Base-by-base conservation (phyloP, 1,284 basidiomycete genomes). In the Marasmius sp. region DNA sequence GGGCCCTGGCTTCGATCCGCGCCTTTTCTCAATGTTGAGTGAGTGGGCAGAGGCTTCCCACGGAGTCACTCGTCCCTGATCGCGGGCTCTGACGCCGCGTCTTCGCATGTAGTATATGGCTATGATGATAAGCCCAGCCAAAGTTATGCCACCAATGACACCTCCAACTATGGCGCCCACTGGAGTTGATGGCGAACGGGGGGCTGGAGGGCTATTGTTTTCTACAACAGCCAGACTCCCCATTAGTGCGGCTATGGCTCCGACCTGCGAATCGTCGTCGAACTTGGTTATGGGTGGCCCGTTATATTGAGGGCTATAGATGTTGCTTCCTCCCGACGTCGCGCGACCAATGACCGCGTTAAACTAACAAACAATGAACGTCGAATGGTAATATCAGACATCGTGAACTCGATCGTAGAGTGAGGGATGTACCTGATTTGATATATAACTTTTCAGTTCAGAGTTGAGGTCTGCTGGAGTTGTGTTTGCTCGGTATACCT, bases 291-390 rank as follows among this genome's bases (percentile, higher is more conserved):
- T 51, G 18, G 49, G 58, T 3, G 58, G 58, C 20, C 58, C 58
- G 6, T 27, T 37, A 45, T 49, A 59, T 22, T 47, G 8, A 2
- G 6, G 12, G 9, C 48, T 49, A 33, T 59, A 59, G 22, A 59
- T 59, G 20, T 50, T 49, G 20, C 18, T 58, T 11, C 43, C 49
- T 11, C 22, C 47, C 16, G 58, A 37, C 18, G 58, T 59, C 10
- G 58, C 33, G 1, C 49, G 34, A 20, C 51, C n/a, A 16, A 34
- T 51, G 18, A 52, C 49, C 7, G 58, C 58, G 11, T 59, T 59
- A 22, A 81, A 45, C 43, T 6, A 45, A 3, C 18, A 14, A 14
- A 14, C 3, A 14, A 45, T 2, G 18, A 14, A 6, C 12, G 43
- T 6, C 43, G 12, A 27, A 27, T 27, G 27, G 27, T 27, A 27